phyloP scores from a whole-genome alignment of 305 asterid genomes.

The Fraxinus latifolia region DNA sequence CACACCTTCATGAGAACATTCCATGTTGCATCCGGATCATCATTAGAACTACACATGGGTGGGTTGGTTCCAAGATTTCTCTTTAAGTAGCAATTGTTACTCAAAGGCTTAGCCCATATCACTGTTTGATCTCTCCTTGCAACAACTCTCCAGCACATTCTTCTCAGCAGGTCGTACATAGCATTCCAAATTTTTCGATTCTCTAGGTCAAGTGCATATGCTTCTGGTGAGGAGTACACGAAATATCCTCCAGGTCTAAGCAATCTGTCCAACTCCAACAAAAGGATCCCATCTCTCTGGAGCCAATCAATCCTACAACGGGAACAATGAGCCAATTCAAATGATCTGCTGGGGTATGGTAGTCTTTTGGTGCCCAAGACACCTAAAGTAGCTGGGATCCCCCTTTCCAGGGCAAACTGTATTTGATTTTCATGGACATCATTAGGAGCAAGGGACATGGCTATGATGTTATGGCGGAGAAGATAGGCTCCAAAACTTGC shows the following conservation, averaged over 20 bases:
- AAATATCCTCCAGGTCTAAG: conserved; percentile 94
- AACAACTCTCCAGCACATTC: conserved; percentile 95
- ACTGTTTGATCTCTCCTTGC: conserved; percentile 78
- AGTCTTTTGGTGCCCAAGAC: conserved; percentile 87
- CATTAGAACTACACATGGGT: conserved; percentile 60
- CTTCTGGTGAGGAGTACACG: conserved; percentile 92
- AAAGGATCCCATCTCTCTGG: conserved; percentile 85
- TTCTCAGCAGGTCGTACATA: conserved; percentile 65
- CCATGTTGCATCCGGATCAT: conserved; percentile 84
- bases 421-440: conserved; percentile 96
- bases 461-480: conserved; percentile 65
- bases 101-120: conserved; percentile 83
- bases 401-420: conserved; percentile 92
- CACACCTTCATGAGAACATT: conserved; percentile 83
- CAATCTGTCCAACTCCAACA: conserved; percentile 83
- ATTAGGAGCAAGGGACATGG: conserved; percentile 94
- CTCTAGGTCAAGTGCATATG: conserved; percentile 77
- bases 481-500: conserved; percentile 96
- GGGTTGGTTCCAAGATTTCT: conserved; percentile 65
- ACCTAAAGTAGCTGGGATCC: conserved; percentile 81
- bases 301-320: conserved; percentile 98
- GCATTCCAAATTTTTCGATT: conserved; percentile 75
- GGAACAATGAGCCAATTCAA: conserved; percentile 89
- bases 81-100: conserved; percentile 70
- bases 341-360: conserved; percentile 93